phyloP scores from a whole-genome alignment of 1,139 yeast genomes.

The Groenewaldozyma auringiensis region DNA sequence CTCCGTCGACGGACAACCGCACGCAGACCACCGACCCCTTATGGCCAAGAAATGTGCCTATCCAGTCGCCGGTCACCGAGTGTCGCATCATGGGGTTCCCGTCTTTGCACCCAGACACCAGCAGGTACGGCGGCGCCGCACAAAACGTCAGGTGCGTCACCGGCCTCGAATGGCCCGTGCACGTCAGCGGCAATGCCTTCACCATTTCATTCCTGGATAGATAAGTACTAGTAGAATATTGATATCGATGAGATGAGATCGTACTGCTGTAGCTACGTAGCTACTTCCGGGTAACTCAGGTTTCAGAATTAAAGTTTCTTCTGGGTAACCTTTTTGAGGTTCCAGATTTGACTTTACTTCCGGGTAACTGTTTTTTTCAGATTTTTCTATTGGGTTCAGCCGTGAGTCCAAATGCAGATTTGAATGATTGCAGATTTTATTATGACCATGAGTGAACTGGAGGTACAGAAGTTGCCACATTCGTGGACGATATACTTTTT shows the following conservation, averaged over 20 bases:
- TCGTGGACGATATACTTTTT: constrained; percentile 33
- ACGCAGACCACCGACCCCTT: constrained; percentile 22
- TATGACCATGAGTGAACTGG: background rate
- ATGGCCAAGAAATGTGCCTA: constrained; percentile 34
- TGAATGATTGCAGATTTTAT: background rate
- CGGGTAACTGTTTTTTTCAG: too few species aligned
- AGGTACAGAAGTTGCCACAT: constrained; percentile 14
- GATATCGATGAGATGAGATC: too few species aligned
- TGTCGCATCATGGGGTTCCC: constrained; percentile 35
- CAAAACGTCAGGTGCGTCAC: constrained; percentile 33
- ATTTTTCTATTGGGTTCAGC: too few species aligned
- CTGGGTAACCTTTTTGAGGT: too few species aligned
- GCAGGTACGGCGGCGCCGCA: constrained; percentile 16
- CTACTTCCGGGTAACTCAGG: background rate
- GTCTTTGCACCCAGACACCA: constrained; percentile 35
- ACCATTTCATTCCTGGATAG: constrained; percentile 14
- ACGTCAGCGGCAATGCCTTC: constrained; percentile 29
- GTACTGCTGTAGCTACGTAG: too few species aligned
- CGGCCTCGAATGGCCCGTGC: constrained; percentile 36
- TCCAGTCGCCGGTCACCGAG: constrained; percentile 36
- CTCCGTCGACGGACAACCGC: constrained; percentile 26
- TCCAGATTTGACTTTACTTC: too few species aligned
- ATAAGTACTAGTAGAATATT: too few species aligned
- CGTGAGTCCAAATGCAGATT: too few species aligned
- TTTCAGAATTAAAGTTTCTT: too few species aligned